A percentile compares a stretch with the other conserved stretches of the same genome.
phyloP scores from a whole-genome alignment of 2,329 filamentous ascomycete genomes.

The Ophiosphaerella narmari region DNA sequence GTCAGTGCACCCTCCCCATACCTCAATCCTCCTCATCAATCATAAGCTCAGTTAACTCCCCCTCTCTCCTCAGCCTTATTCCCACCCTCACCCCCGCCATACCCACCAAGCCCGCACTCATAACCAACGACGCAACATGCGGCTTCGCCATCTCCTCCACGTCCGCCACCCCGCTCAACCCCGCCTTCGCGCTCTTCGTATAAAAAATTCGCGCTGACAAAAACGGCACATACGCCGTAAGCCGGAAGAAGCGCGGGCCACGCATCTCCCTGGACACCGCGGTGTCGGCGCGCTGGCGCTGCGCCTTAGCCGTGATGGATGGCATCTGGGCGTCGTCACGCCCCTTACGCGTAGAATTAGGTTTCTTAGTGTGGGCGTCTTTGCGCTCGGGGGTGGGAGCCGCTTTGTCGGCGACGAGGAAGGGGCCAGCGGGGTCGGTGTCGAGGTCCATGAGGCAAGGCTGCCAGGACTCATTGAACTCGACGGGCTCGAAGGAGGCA shows the following conservation, averaged over 20 bases:
- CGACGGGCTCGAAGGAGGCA: constrained; percentile 41
- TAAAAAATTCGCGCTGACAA: constrained; percentile 42
- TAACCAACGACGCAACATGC: constrained; percentile 37
- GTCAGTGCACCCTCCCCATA: too few relatives aligned
- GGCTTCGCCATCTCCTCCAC: constrained; percentile 38
- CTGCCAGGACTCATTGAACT: constrained; percentile 40
- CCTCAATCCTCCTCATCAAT: not conserved
- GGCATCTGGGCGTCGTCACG: constrained; percentile 7
- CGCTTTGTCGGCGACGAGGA: constrained; percentile 15
- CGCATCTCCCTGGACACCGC: constrained; percentile 16
- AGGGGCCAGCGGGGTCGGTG: constrained; percentile 31
- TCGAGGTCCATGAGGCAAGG: constrained; percentile 33
- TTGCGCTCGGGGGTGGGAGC: not conserved
- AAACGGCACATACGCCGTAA: constrained; percentile 37
- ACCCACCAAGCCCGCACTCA: constrained; percentile 41
- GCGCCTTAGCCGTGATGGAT: constrained; percentile 14
- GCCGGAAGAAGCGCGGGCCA: constrained; percentile 39
- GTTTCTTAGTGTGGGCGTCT: constrained; percentile 11
- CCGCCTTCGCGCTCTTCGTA: constrained; percentile 26
- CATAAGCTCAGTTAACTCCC: constrained; percentile 21
- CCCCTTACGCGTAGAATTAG: constrained; percentile 21
- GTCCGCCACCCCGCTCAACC: constrained; percentile 27
- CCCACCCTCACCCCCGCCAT: constrained; percentile 34
- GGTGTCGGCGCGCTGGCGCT: constrained; percentile 26
- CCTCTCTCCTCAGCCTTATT: constrained; percentile 19